These are phyloP conservation scores for Parachlorella kessleri DNA, from an alignment of 139 green algal genomes.

Conservation along the genomic window DNA sequence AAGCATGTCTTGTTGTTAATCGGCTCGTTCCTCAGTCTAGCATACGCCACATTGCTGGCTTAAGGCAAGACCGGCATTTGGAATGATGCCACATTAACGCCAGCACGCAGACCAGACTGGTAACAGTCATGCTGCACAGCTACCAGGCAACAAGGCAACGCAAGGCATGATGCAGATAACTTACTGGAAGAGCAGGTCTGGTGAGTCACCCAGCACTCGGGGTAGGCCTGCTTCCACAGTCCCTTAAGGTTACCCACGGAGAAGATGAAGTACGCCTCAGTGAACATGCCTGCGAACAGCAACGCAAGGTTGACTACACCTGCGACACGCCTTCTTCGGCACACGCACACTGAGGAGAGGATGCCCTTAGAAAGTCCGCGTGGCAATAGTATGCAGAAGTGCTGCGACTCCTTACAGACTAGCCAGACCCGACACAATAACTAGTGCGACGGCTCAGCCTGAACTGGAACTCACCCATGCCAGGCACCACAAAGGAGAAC, in stretches of 20 bases:
- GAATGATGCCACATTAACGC: too few relatives aligned
- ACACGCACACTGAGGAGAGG: background rate
- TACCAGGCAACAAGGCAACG: too few relatives aligned
- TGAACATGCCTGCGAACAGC: slow-evolving; percentile 18
- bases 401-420: too few relatives aligned
- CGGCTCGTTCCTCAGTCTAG: too few relatives aligned
- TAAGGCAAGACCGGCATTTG: too few relatives aligned
- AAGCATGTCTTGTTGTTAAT: too few relatives aligned
- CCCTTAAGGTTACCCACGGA: slow-evolving; percentile 50
- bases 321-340: background rate
- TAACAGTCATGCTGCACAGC: too few relatives aligned
- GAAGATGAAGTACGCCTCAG: slow-evolving; percentile 58
- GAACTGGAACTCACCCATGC: slow-evolving; percentile 10
- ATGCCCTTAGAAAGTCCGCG: too few relatives aligned
- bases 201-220: slow-evolving; percentile 11
- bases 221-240: slow-evolving; percentile 34
- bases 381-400: background rate
- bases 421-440: background rate
- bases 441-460: too few relatives aligned
- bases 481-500: slow-evolving; percentile 13
- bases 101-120: too few relatives aligned
- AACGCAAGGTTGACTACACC: background rate
- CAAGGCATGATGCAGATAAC: too few relatives aligned
- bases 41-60: too few relatives aligned
- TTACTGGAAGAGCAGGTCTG: background rate